Evolutionary conservation across 2,329 filamentous ascomycete species (phyloP), one percentile per base, ranked within the genome.

Genomic region (Byssoonygena ceratinophila): DNA sequence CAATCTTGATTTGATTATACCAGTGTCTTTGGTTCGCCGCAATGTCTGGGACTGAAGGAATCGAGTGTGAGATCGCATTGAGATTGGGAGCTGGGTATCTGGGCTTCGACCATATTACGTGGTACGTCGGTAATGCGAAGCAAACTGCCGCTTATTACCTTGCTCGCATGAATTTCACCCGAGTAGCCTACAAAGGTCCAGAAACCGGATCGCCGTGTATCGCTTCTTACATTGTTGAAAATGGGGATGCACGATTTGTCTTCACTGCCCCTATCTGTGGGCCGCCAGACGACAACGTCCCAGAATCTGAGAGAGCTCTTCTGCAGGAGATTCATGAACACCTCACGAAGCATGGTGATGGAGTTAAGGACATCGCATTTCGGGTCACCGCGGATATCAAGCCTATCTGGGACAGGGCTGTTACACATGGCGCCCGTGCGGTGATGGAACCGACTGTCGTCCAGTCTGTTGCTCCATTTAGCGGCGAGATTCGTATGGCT

Each of bases 121-220:
- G 88, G 88, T 94, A 87, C 74, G 89, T 95, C 31, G 88, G 88
- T 64, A 95, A 95, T 66, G 88, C 89, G 58, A 94, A 94, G 71
- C 88, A 95, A 73, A 86, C 87, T 3, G 88, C 89, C 20, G 79
- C 84, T 8, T 94, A 87, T 71, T 95, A 94, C 72, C 82, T 83
- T 59, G 82, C 79, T 16, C 84, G 87, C 57, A 86, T 94, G 72
- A 88, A 87, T 51, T 94, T 95, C 73, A 75, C 77, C 60, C 79
- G 78, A 18, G 72, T 94, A 54, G 89, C 88, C 56, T 94, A 94
- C 70, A 79, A 79, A 43, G 89, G 88, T 6, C 81, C 94, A 8
- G 89, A 94, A 70, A 95, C 87, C 0, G 87, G 88, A 54, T 88
- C 83, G 52, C 80, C 85, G 48, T 83, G 80, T 60, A 77, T 89